phyloP scores from a whole-genome alignment of 495 filamentous ascomycete species.

The Neurospora discreta region DNA sequence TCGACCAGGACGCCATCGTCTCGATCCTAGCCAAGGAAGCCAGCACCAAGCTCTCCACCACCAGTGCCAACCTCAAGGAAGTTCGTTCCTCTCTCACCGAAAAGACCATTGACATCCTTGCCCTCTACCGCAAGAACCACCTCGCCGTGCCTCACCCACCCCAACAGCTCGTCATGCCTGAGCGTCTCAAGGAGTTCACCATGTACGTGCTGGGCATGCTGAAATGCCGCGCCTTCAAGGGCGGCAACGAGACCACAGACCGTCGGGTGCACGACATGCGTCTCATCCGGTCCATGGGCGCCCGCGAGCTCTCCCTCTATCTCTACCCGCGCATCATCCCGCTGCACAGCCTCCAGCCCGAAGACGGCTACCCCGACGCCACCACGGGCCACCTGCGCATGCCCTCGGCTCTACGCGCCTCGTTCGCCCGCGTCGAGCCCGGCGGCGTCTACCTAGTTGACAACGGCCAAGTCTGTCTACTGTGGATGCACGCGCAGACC shows the following conservation, averaged over 20 bases:
- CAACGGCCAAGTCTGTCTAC: slow-evolving; percentile 78
- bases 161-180: slow-evolving; percentile 87
- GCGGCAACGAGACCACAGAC: slow-evolving; percentile 84
- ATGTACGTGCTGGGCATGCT: slow-evolving; percentile 95
- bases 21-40: slow-evolving; percentile 87
- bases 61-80: slow-evolving; percentile 74
- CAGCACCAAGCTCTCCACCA: slow-evolving; percentile 56
- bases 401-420: slow-evolving; percentile 68
- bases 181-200: slow-evolving; percentile 90
- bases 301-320: slow-evolving; percentile 77
- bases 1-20: slow-evolving; percentile 90
- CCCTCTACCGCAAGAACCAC: slow-evolving; percentile 85
- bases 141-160: slow-evolving; percentile 71
- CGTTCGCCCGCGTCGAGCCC: slow-evolving; percentile 80
- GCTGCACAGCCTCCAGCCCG: slow-evolving; percentile 78
- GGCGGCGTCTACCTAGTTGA: slow-evolving; percentile 97
- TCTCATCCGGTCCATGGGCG: slow-evolving; percentile 77
- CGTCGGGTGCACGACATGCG: slow-evolving; percentile 85
- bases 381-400: slow-evolving; percentile 77
- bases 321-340: slow-evolving; percentile 92
- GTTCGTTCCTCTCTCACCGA: slow-evolving; percentile 76
- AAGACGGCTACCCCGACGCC: slow-evolving; percentile 74
- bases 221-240: slow-evolving; percentile 90
- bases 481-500: slow-evolving; percentile 81
- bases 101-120: slow-evolving; percentile 89